Base-by-base conservation (phyloP, 192 early-diverging fungal species). In the Obelidium mucronatum region DNA sequence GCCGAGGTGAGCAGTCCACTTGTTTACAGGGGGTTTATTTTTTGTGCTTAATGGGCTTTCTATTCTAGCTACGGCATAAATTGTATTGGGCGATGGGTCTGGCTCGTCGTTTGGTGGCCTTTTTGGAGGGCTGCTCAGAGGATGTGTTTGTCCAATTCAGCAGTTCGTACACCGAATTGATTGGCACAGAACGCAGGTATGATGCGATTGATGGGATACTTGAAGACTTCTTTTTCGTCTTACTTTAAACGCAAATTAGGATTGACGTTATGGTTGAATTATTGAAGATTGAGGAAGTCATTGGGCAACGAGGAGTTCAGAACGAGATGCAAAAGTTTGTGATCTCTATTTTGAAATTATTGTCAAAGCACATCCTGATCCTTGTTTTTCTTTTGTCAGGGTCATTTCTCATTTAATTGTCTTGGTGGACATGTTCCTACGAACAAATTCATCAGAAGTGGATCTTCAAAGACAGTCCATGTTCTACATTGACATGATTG, bases 251-350 rank as follows among this genome's bases (percentile, higher is more conserved):
- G n/a, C n/a, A n/a, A n/a, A n/a, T 52, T 53, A 87, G 86, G 44
- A 79, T 97, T 55, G 90, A 94, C 67, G 83, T 80, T 0, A 87
- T 94, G 67, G 84, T 97, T 5, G 92, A 93, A 40, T 75, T 91
- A 17, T 58, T 97, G 68, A 91, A 93, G 67, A 90, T 88, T 59
- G 93, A 96, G 62, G 94, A 94, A 64, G 77, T 93, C 51, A 86
- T 89, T 40, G 91, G 92, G 30, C 68, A 82, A 1, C 89, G 69
- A 15, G 53, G 90, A n/a, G 84, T 88, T 37, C 74, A 95, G 55
- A 80, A 82, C 26, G 93, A 94, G 65, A 52, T 95, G 60, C 89
- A 91, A 40, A 83, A 89, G 64, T 83, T 65, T n/a, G 42, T 48
- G 28, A 26, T 3, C 26, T 78, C 52, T 24, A 40, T 17, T 76